These are phyloP conservation scores for Ophiosphaerella herpotricha DNA, from an alignment of 2,329 filamentous ascomycete species.

Conservation along the genomic window DNA sequence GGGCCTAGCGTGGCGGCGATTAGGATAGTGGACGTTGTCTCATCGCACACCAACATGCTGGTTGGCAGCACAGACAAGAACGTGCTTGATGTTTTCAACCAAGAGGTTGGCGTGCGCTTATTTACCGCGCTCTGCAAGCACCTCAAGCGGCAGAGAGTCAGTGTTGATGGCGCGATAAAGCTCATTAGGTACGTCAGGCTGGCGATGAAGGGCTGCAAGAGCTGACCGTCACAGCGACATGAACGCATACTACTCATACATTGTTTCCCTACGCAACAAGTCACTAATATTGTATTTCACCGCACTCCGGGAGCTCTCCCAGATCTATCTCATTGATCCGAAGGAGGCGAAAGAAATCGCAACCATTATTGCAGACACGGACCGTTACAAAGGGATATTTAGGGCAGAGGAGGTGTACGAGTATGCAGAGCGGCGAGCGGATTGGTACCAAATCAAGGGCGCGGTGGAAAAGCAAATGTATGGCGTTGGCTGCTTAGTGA, in stretches of 20 bases:
- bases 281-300: slow-evolving; percentile 89
- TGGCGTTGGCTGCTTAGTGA: slow-evolving; percentile 83
- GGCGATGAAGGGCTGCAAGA: not conserved
- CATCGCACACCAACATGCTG: slow-evolving; percentile 89
- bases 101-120: slow-evolving; percentile 90
- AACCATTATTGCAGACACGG: slow-evolving; percentile 87
- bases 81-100: slow-evolving; percentile 97
- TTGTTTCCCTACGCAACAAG: slow-evolving; percentile 78
- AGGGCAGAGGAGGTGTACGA: slow-evolving; percentile 96
- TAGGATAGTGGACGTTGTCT: slow-evolving; percentile 82
- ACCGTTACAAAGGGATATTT: slow-evolving; percentile 90
- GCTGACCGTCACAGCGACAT: slow-evolving; percentile 68
- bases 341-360: slow-evolving; percentile 92
- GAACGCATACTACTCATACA: slow-evolving; percentile 88
- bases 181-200: slow-evolving; percentile 69
- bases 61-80: slow-evolving; percentile 95
- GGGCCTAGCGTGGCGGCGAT: slow-evolving; percentile 79
- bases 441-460: slow-evolving; percentile 90
- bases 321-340: slow-evolving; percentile 92
- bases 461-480: slow-evolving; percentile 97
- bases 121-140: slow-evolving; percentile 96
- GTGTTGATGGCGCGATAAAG: slow-evolving; percentile 84
- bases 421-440: slow-evolving; percentile 89
- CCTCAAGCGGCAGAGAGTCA: slow-evolving; percentile 92
- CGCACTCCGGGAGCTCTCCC: slow-evolving; percentile 86